Evolutionary conservation across 164 flowering plant genomes (phyloP).

Genomic region (Brasenia schreberi): DNA sequence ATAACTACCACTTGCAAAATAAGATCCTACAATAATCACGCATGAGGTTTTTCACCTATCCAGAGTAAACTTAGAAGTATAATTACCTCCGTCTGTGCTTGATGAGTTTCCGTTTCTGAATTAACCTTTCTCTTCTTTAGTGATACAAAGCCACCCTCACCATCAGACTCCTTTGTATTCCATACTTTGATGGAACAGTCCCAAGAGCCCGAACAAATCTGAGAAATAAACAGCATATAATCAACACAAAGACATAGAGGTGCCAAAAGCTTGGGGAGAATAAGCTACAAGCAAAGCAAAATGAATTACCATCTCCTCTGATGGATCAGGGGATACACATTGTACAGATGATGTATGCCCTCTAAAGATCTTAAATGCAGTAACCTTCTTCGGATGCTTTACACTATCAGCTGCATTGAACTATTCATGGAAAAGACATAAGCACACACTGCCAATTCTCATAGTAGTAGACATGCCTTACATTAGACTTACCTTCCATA

Average conservation of each 20-base stretch:
- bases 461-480: background rate
- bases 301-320: conserved; percentile 55
- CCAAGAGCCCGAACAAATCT: conserved; percentile 94
- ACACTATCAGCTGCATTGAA: conserved; percentile 29
- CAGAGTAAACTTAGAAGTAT: background rate
- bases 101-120: conserved; percentile 9
- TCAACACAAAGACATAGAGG: background rate
- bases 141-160: conserved; percentile 43
- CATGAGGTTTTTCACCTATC: too few relatives aligned
- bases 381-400: conserved; percentile 22
- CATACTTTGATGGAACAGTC: conserved; percentile 75
- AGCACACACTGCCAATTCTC: background rate
- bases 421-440: conserved; percentile 18
- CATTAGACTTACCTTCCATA: conserved; percentile 70
- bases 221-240: conserved; percentile 7
- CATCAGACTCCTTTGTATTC: conserved; percentile 36
- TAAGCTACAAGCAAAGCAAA: background rate
- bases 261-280: background rate
- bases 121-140: conserved; percentile 69
- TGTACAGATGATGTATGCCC: conserved; percentile 72
- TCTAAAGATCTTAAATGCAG: conserved; percentile 49
- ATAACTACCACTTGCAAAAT: background rate
- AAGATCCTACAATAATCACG: too few relatives aligned
- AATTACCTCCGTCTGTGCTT: conserved; percentile 63
- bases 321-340: conserved; percentile 54